Evolutionary conservation across 2,329 filamentous ascomycete species (phyloP), one percentile per base, ranked within the genome.

Genomic region (Microdochium nivale): DNA sequence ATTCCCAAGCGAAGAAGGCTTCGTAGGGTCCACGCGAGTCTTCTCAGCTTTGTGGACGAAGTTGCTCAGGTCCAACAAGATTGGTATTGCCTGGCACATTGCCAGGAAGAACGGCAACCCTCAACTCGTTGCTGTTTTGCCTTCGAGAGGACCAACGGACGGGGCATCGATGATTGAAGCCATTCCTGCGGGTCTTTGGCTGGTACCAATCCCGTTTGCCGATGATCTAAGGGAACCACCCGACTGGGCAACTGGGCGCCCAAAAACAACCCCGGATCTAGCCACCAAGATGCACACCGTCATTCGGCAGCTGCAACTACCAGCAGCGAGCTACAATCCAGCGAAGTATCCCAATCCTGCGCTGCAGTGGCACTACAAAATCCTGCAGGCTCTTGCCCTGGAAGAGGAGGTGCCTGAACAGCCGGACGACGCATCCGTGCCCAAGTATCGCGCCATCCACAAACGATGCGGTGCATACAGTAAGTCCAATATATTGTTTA

Each of bases 331-430:
- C 30, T 99, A 95, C 63, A 87, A 95, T 58, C 91, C 92, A 1
- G 74, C 76, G 1, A 94, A 87, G 62, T 97, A 96, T 62, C 89
- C 94, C 0, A 99, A 99, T 55, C 90, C 91, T 10, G 80, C 88
- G 9, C 75, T 99, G 24, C 94, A 99, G 70, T 99, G 92, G 91
- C 94, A 97, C 71, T 99, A 97, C 74, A 86, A 83, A 55, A 95
- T 99, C 47, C 73, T 99, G 1, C 94, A 99, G 69, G 87, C 88
- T 7, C 78, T 96, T 52, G 94, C 94, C 0, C 76, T 99, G 1
- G 91, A 96, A 33, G 94, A 99, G 65, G 91, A 96, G 58, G 72
- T 95, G 1, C 91, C 91, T 0, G 85, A 87, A 21, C 79, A 85
- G 49, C 70, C 70, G 1, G 75, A 81, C 14, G 94, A 99, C 63